Evolutionary conservation across 1,284 basidiomycete genomes (phyloP).

Genomic region (Ceratobasidium sp.): DNA sequence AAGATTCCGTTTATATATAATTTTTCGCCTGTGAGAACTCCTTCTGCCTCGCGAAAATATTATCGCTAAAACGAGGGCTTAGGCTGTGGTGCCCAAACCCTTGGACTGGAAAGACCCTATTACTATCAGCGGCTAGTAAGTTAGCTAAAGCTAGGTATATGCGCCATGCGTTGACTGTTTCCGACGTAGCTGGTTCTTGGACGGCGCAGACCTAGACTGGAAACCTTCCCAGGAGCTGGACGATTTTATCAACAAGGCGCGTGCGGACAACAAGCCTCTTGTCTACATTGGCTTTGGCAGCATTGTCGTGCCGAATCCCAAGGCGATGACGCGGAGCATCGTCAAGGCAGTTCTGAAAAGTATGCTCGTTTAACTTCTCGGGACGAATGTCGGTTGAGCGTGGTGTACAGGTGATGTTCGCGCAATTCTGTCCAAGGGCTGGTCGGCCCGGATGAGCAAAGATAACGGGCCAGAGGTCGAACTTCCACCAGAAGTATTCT

Average conservation of each 20-base stretch:
- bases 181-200: slow-evolving; percentile 68
- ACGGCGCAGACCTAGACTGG: slow-evolving; percentile 71
- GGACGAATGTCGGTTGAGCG: slow-evolving; percentile 37
- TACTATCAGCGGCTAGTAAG: slow-evolving; percentile 68
- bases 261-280: slow-evolving; percentile 67
- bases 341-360: slow-evolving; percentile 73
- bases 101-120: slow-evolving; percentile 81
- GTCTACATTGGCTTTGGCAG: slow-evolving; percentile 82
- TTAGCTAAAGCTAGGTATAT: slow-evolving; percentile 30
- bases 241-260: slow-evolving; percentile 67
- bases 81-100: slow-evolving; percentile 74
- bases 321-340: slow-evolving; percentile 70
- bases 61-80: slow-evolving; percentile 47
- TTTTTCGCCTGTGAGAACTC: slow-evolving; percentile 58
- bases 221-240: slow-evolving; percentile 64
- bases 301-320: slow-evolving; percentile 77
- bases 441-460: slow-evolving; percentile 70
- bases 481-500: slow-evolving; percentile 61
- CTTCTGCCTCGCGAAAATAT: background rate
- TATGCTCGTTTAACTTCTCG: slow-evolving; percentile 51
- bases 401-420: slow-evolving; percentile 64
- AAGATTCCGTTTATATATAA: slow-evolving; percentile 81
- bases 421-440: slow-evolving; percentile 81
- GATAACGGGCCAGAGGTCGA: slow-evolving; percentile 56
- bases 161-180: background rate